Evolutionary conservation across 1,284 basidiomycete genomes (phyloP).

Genomic region (Nidula niveotomentosa): DNA sequence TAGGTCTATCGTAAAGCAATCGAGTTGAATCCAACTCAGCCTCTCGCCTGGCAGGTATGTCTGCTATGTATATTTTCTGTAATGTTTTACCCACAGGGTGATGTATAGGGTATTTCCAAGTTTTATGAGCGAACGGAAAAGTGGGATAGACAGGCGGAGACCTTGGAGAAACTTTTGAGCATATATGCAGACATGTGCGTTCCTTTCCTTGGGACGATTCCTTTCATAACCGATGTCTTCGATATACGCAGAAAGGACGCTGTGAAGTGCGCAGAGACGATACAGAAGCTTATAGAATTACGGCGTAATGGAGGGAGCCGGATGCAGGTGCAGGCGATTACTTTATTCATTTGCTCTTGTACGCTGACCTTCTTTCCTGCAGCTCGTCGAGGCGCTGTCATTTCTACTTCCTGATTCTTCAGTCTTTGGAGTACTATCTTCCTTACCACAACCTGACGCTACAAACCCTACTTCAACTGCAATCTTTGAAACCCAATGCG

Average conservation of each 20-base stretch:
- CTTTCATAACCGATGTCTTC: not conserved
- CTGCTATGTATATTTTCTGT: not conserved
- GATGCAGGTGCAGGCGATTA: slow-evolving; percentile 45
- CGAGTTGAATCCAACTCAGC: slow-evolving; percentile 59
- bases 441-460: slow-evolving; percentile 73
- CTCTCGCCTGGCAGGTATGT: slow-evolving; percentile 77
- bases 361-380: slow-evolving; percentile 5
- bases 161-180: slow-evolving; percentile 52
- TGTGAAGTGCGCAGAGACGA: slow-evolving; percentile 74
- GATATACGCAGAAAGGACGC: slow-evolving; percentile 61
- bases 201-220: not conserved
- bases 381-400: slow-evolving; percentile 71
- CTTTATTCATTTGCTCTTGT: not conserved
- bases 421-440: slow-evolving; percentile 63
- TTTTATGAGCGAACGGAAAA: slow-evolving; percentile 66
- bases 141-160: slow-evolving; percentile 61
- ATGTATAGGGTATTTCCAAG: slow-evolving; percentile 66
- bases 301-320: slow-evolving; percentile 61
- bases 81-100: not conserved
- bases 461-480: slow-evolving; percentile 70
- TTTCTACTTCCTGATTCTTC: slow-evolving; percentile 79
- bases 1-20: slow-evolving; percentile 80
- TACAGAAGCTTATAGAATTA: slow-evolving; percentile 77
- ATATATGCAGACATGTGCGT: slow-evolving; percentile 59
- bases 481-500: slow-evolving; percentile 55